Evolutionary conservation across 495 filamentous ascomycete species (phyloP), one percentile per base, ranked within the genome.

Genomic region (Podospora pseudopauciseta): DNA sequence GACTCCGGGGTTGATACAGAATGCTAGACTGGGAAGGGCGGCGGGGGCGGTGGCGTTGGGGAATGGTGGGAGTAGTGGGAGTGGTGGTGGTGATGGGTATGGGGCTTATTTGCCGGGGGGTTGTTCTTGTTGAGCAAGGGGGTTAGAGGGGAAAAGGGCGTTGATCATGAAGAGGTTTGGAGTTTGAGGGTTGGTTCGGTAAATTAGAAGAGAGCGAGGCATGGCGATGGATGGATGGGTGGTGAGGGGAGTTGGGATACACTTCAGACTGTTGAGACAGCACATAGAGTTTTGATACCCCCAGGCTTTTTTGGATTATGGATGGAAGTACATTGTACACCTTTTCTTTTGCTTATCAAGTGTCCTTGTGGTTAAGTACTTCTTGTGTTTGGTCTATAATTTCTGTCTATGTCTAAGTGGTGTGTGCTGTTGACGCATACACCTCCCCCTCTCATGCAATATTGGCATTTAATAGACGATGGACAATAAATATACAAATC

Each of bases 1-100:
- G 32, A 80, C 75, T 49, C 82, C 81, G 2, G 75, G 76, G 49
- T 69, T 86, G 32, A 71, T 85, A 68, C 67, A 78, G 53, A 72
- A 73, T 4, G 70, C 66, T 5, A 72, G 68, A 64, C 65, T 61
- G 64, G 67, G 68, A 71, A 71, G 68, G 64, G 63, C 39, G 63
- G 28, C 66, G 6, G 69, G 67, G 57, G 67, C 69, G 60, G 64
- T 74, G 15, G 60, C 30, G n/a, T 49, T 74, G 20, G 65, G 49
- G 60, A 26, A 13, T 13, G 49, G 34, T 56, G 64, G 3, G 4
- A 60, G 44, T 23, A 23, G 23, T 23, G 23, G 23, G 23, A 23
- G 23, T 23, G 23, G 23, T 13, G 67, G 44, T 39, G 66, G 64
- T 13, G 67, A 54, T 39, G 66, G 64, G 4, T 68, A 67, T 57